Conservation (phyloP, 1,139 yeast species). For the Nakaseomyces nivariensis region DNA sequence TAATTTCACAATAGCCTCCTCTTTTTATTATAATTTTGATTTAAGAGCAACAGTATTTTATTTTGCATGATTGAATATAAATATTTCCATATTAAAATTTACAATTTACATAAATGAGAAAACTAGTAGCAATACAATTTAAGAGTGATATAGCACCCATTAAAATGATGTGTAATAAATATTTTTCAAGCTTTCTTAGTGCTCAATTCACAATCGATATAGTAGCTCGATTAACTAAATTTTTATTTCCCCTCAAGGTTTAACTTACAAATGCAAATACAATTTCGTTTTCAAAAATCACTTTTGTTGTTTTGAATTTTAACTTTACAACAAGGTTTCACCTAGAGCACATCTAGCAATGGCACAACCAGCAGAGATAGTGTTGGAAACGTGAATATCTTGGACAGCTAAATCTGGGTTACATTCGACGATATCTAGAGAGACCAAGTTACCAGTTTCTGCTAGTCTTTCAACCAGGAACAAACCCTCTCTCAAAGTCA, state of each 20-base stretch:
- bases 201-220: too few species aligned
- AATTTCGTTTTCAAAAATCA: too few species aligned
- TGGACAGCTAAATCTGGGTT: slow-evolving; percentile 82
- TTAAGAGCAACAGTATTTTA: neutral
- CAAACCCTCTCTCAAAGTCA: slow-evolving; percentile 88
- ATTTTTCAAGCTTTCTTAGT: too few species aligned
- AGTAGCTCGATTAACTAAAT: too few species aligned
- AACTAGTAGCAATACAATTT: neutral
- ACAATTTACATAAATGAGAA: neutral
- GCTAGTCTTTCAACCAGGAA: slow-evolving; percentile 89
- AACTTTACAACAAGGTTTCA: slow-evolving; percentile 58
- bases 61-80: neutral
- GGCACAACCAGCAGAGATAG: slow-evolving; percentile 84
- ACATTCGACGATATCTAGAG: slow-evolving; percentile 87
- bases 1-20: too few species aligned
- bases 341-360: slow-evolving; percentile 92
- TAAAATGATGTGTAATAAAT: too few species aligned
- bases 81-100: neutral
- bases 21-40: too few species aligned
- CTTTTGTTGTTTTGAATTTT: too few species aligned
- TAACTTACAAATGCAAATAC: too few species aligned
- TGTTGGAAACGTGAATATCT: slow-evolving; percentile 69
- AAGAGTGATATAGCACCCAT: too few species aligned
- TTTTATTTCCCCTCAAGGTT: too few species aligned
- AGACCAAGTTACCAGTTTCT: slow-evolving; percentile 73